Evolutionary conservation across 208 protist genomes (phyloP), one percentile per base, ranked within the genome.

Genomic region (Crithidia sp.): DNA sequence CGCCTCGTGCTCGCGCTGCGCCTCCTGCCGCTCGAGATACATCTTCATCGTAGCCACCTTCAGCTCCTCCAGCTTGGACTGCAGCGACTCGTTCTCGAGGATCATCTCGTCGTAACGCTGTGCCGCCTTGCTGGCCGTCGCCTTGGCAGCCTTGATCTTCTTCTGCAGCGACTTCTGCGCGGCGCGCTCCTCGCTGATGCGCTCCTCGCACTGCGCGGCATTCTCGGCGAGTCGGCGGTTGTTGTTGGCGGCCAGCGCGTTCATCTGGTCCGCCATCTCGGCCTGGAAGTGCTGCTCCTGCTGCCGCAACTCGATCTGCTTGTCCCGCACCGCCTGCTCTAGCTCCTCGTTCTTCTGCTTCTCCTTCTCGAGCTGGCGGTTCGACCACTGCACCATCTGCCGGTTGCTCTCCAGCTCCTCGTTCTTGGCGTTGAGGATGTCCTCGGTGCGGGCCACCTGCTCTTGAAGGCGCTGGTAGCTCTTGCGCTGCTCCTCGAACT

Each of bases 51-150:
- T 92, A n/a, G 79, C 83, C 39, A 97, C 89, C 88, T 97, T 97
- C 43, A 97, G 81, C 61, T 97, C 89, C 81, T 96, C 93, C 36
- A 97, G 65, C 77, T 96, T 89, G 28, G 86, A 86, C 59, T 84
- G 71, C 44, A 97, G 77, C 3, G 86, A 74, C 66, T 97, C 93
- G 74, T 97, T 97, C 68, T 97, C 91, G 16, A 97, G 74, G 58
- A 97, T 95, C 89, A 97, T 95, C 79, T 97, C 93, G 71, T 97
- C 93, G 76, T 95, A 97, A 45, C 90, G 88, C 73, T 97, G 93
- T 19, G 89, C 91, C 19, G 81, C 88, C 81, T 96, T 97, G 58
- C 85, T 83, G 13, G 93, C 82, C 37, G 79, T 84, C 3, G 83
- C 75, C 81, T 92, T 93, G 71, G 93, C 88, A 28, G 63, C 86